Evolutionary conservation across 768 basidiomycete species (phyloP).

Genomic region (Pholiota molesta): DNA sequence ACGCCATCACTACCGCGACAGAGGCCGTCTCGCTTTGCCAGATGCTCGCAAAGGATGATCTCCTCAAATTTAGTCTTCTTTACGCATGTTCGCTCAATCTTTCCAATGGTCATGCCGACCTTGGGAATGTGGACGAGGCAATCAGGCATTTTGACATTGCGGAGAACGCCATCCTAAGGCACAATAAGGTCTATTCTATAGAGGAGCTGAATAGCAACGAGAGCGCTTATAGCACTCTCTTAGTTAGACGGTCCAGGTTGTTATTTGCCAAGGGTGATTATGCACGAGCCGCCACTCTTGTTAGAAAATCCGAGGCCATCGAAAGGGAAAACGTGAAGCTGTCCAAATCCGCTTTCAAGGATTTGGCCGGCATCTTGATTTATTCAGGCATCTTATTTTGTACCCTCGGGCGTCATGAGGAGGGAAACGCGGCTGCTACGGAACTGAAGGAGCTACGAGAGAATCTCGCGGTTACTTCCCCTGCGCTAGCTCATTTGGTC

Average conservation of each 20-base stretch:
- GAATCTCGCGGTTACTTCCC: not conserved
- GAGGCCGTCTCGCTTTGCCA: not conserved
- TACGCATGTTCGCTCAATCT: not conserved
- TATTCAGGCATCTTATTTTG: not conserved
- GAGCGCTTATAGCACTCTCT: not conserved
- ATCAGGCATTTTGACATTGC: not conserved
- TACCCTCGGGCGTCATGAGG: constrained; percentile 5
- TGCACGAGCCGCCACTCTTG: not conserved
- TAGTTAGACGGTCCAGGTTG: not conserved
- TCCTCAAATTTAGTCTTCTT: not conserved
- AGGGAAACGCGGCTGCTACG: not conserved
- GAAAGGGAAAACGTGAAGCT: not conserved
- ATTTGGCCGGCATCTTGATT: not conserved
- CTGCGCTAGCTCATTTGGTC: not conserved
- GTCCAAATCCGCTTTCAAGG: not conserved
- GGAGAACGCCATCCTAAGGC: not conserved
- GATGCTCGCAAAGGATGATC: not conserved
- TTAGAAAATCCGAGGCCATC: not conserved
- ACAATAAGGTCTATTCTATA: not conserved
- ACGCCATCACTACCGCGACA: not conserved
- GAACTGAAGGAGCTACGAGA: not conserved
- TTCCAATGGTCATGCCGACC: not conserved
- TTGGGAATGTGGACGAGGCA: not conserved
- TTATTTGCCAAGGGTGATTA: not conserved
- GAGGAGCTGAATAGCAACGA: not conserved